These are phyloP conservation scores for Phytophthora agathidicida DNA, from an alignment of 352 stramenopile genomes.

Conservation along the genomic window DNA sequence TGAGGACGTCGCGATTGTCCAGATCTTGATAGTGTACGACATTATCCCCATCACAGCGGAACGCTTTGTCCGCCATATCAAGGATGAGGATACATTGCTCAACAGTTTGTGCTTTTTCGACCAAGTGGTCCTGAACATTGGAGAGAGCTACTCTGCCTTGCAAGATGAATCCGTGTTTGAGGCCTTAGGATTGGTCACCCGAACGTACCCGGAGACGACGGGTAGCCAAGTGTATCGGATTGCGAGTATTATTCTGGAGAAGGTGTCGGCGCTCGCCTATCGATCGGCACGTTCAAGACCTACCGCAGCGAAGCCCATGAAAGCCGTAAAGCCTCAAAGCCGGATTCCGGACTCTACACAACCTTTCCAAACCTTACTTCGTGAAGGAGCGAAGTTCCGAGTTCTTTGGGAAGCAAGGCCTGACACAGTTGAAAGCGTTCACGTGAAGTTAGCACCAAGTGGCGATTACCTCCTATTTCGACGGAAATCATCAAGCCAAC, in stretches of 20 bases:
- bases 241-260: slow-evolving; percentile 28
- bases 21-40: slow-evolving; percentile 47
- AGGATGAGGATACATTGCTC: slow-evolving; percentile 39
- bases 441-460: slow-evolving; percentile 39
- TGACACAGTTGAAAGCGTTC: slow-evolving; percentile 35
- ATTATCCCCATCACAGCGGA: slow-evolving; percentile 41
- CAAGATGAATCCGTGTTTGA: slow-evolving; percentile 33
- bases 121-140: slow-evolving; percentile 26
- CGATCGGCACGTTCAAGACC: slow-evolving; percentile 13
- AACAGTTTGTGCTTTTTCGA: slow-evolving; percentile 38
- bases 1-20: slow-evolving; percentile 31
- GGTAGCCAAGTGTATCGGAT: slow-evolving; percentile 26
- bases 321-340: background rate
- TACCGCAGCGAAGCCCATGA: background rate
- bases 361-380: slow-evolving; percentile 29
- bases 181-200: slow-evolving; percentile 18
- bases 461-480: slow-evolving; percentile 52
- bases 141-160: slow-evolving; percentile 21
- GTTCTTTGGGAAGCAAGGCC: slow-evolving; percentile 32
- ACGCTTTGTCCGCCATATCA: slow-evolving; percentile 31
- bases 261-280: slow-evolving; percentile 29
- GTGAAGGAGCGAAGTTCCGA: slow-evolving; percentile 27
- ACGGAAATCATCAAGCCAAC: slow-evolving; percentile 22
- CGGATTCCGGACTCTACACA: slow-evolving; percentile 20
- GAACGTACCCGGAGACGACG: slow-evolving; percentile 24